These are phyloP conservation scores for Trichomonas tenax DNA, from an alignment of 208 protist species.

Conservation along the genomic window DNA sequence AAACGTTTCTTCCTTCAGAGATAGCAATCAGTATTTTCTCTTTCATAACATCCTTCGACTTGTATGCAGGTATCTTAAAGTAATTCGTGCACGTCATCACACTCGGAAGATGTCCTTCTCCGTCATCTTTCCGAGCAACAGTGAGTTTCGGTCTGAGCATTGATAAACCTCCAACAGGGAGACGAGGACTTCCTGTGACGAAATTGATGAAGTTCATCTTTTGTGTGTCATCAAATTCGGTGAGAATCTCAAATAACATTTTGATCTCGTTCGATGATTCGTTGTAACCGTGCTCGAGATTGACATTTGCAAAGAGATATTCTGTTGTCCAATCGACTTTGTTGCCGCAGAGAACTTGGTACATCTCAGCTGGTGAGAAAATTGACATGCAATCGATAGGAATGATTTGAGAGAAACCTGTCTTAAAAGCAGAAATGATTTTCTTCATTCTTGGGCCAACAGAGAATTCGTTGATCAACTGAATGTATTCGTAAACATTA, in stretches of 20 bases:
- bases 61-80: not conserved
- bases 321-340: not conserved
- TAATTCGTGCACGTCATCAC: constrained; percentile 21
- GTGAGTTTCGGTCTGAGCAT: not conserved
- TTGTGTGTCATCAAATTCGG: not conserved
- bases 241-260: not conserved
- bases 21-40: not conserved
- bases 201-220: not conserved
- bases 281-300: not conserved
- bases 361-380: not conserved
- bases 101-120: not conserved
- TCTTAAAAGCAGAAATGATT: not conserved
- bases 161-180: not conserved
- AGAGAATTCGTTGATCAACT: not conserved
- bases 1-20: not conserved
- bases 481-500: not conserved
- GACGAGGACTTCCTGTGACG: not conserved
- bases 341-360: not conserved
- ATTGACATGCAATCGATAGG: not conserved
- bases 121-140: not conserved
- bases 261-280: not conserved
- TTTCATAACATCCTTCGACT: not conserved
- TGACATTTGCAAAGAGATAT: not conserved
- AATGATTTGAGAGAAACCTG: not conserved
- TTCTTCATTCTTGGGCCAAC: not conserved